Percentiles rank a stretch among this genome's conserved stretches.
These are phyloP conservation scores for Aphanomyces stellatus DNA, from an alignment of 352 stramenopile genomes.

Conservation along the genomic window DNA sequence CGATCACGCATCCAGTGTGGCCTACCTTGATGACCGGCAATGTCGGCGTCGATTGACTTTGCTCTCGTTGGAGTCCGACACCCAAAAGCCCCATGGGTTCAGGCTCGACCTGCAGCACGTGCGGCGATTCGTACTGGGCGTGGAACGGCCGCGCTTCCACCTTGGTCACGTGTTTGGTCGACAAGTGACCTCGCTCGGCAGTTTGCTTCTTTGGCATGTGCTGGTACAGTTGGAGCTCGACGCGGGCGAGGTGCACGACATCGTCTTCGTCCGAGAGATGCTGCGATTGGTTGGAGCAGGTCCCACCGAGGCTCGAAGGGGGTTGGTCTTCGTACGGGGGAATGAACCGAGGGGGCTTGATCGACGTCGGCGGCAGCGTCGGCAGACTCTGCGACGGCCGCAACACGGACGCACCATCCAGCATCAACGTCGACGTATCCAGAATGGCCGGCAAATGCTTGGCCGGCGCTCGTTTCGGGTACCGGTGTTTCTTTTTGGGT, in stretches of 20 bases:
- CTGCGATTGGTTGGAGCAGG: not conserved
- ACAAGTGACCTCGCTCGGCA: not conserved
- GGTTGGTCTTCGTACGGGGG: not conserved
- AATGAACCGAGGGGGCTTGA: not conserved
- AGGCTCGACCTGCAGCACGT: not conserved
- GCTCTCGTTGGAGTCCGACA: not conserved
- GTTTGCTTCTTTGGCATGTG: not conserved
- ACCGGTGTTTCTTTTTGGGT: not conserved
- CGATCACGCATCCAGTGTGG: too few relatives aligned
- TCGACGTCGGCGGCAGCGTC: not conserved
- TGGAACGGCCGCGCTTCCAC: not conserved
- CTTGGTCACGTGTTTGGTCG: not conserved
- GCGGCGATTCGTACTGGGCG: not conserved
- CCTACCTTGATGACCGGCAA: not conserved
- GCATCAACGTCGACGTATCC: not conserved
- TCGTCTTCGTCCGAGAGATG: not conserved
- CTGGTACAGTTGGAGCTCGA: not conserved
- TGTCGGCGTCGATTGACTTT: not conserved
- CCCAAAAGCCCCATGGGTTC: not conserved
- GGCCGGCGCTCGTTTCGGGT: not conserved
- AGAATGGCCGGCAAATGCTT: not conserved
- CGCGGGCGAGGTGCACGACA: not conserved
- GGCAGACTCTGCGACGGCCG: not conserved
- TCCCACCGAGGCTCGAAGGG: not conserved
- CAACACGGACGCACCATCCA: not conserved